These are phyloP conservation scores for Sarcodon aspratus DNA, from an alignment of 768 basidiomycete species.

Conservation along the genomic window DNA sequence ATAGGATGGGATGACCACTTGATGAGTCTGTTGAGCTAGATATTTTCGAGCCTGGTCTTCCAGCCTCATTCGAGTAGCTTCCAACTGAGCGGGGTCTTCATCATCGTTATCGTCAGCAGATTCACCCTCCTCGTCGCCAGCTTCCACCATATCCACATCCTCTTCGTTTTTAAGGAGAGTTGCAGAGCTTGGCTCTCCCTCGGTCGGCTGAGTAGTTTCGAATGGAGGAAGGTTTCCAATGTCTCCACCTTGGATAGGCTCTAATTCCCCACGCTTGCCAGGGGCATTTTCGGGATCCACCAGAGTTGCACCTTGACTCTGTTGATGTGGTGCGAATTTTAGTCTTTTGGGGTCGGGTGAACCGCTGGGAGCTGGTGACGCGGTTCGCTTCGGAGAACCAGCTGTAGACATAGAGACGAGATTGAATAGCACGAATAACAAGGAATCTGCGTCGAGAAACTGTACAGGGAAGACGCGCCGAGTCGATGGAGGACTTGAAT, in stretches of 20 bases:
- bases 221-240: conserved; percentile 56
- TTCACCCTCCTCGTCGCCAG: conserved; percentile 63
- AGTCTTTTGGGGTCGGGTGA: conserved; percentile 23
- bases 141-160: conserved; percentile 77
- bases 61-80: conserved; percentile 65
- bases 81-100: conserved; percentile 75
- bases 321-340: conserved; percentile 20
- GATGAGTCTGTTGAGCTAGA: conserved; percentile 94
- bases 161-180: conserved; percentile 29
- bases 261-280: conserved; percentile 83
- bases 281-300: conserved; percentile 72
- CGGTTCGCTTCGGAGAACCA: conserved; percentile 24
- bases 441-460: not conserved
- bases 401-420: conserved; percentile 2
- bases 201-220: conserved; percentile 18
- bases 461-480: no score
- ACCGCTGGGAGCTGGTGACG: conserved; percentile 17
- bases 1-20: conserved; percentile 94
- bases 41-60: conserved; percentile 90
- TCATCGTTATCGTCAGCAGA: conserved; percentile 77
- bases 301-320: conserved; percentile 52
- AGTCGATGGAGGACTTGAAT: no score
- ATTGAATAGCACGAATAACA: not conserved
- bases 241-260: conserved; percentile 70
- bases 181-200: conserved; percentile 21